Conservation (phyloP, 1,284 basidiomycete genomes). For the Amylostereum chailletii region DNA sequence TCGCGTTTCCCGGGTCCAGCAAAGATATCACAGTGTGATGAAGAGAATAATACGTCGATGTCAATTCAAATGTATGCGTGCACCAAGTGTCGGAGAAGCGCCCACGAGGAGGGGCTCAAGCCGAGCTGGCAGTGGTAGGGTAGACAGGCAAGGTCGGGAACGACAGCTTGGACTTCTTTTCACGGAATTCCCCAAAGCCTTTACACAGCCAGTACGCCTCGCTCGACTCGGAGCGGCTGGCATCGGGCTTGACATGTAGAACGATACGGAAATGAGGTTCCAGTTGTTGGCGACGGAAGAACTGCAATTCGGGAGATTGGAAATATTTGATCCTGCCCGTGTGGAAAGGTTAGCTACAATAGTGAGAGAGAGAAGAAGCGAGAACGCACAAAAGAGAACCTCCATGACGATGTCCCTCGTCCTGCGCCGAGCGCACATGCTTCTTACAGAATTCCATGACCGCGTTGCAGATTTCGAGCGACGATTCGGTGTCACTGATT, state of each 20-base stretch:
- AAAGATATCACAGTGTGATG: no score
- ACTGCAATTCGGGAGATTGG: conserved; percentile 46
- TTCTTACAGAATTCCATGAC: conserved; percentile 52
- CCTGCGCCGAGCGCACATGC: conserved; percentile 40
- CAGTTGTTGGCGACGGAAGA: conserved; percentile 44
- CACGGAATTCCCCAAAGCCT: conserved; percentile 27
- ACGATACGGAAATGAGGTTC: conserved; percentile 53
- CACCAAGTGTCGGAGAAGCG: no score
- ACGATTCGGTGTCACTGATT: conserved; percentile 47
- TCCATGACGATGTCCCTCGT: conserved; percentile 32
- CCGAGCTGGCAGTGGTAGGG: no score
- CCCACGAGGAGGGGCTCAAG: no score
- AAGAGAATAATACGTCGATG: no score
- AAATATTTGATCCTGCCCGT: conserved; percentile 64
- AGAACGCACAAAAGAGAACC: conserved; percentile 59
- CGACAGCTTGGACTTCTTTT: background rate
- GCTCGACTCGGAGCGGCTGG: conserved; percentile 61
- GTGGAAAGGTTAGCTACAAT: conserved; percentile 3
- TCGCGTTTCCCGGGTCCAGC: no score
- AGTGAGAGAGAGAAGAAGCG: conserved; percentile 1
- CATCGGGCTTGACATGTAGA: conserved; percentile 51
- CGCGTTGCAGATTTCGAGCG: conserved; percentile 54
- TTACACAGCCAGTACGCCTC: conserved; percentile 72
- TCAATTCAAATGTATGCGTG: no score
- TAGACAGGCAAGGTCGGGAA: background rate